phyloP scores from a whole-genome alignment of 2,329 filamentous ascomycete genomes.

The Dactylellina haptotyla region DNA sequence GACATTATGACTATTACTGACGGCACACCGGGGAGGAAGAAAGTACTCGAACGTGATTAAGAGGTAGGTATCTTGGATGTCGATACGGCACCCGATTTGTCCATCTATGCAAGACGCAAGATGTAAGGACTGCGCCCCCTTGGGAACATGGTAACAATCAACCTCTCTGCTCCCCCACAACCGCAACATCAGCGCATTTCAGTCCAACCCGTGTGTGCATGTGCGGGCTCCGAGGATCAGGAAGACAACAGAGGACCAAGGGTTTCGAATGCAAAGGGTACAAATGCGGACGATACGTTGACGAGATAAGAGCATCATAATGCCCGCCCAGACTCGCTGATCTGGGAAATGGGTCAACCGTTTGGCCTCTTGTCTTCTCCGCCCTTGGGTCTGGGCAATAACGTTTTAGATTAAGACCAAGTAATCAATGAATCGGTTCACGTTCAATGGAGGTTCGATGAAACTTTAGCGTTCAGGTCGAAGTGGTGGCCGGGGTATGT shows the following conservation, averaged over 20 bases:
- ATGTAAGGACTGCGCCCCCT: slow-evolving; percentile 40
- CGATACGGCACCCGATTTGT: background rate
- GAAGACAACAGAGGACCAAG: background rate
- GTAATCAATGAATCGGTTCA: too few species aligned
- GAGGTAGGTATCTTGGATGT: background rate
- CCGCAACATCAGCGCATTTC: too few species aligned
- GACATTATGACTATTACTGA: background rate
- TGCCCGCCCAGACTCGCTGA: slow-evolving; percentile 29
- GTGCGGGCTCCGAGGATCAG: background rate
- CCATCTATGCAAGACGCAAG: slow-evolving; percentile 13
- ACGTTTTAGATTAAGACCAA: too few species aligned
- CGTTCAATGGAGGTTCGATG: too few species aligned
- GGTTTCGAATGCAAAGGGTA: background rate
- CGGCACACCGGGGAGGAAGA: background rate
- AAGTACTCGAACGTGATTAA: background rate
- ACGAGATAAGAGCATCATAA: slow-evolving; percentile 13
- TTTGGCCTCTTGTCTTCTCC: slow-evolving; percentile 6
- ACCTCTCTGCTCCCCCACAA: too few species aligned
- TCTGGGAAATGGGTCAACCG: background rate
- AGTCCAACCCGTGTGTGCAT: too few species aligned
- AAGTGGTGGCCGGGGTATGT: too few species aligned
- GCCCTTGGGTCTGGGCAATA: too few species aligned
- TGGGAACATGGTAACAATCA: background rate
- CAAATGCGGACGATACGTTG: too few species aligned
- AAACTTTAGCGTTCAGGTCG: too few species aligned